These are phyloP conservation scores for Spatholobus suberectus DNA, from an alignment of 306 rosid genomes.

Conservation along the genomic window DNA sequence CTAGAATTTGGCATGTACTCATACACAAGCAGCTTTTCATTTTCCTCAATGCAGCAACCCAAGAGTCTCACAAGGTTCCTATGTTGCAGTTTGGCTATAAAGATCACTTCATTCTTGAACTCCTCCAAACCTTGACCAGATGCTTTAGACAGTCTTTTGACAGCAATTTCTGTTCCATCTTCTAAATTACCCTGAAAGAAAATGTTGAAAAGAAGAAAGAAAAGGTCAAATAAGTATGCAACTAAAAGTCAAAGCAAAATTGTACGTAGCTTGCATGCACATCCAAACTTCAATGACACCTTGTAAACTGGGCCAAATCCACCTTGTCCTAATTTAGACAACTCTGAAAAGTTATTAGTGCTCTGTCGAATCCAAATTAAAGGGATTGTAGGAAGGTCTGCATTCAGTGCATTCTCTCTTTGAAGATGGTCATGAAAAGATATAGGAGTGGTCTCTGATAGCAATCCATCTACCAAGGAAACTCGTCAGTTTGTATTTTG, in stretches of 20 bases:
- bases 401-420: slow-evolving; percentile 22
- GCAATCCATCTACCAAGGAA: slow-evolving; percentile 7
- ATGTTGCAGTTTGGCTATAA: slow-evolving; percentile 67
- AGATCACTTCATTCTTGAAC: slow-evolving; percentile 65
- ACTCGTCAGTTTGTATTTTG: background rate
- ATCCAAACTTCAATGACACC: background rate
- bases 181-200: slow-evolving; percentile 55
- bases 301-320: slow-evolving; percentile 67
- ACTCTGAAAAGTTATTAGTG: slow-evolving; percentile 53
- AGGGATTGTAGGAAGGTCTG: slow-evolving; percentile 41
- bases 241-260: background rate
- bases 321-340: slow-evolving; percentile 64
- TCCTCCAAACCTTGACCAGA: slow-evolving; percentile 68
- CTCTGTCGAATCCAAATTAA: slow-evolving; percentile 32
- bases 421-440: background rate
- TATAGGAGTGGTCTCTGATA: background rate
- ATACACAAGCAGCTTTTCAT: slow-evolving; percentile 66
- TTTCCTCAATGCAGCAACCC: slow-evolving; percentile 60
- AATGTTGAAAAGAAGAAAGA: background rate
- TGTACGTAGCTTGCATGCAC: background rate
- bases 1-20: slow-evolving; percentile 66
- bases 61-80: slow-evolving; percentile 69
- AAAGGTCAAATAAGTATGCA: background rate
- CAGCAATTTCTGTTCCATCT: slow-evolving; percentile 63
- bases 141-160: slow-evolving; percentile 63